Base-by-base conservation (phyloP, 1,139 yeast species). In the Nadsonia starkeyi-henricii region DNA sequence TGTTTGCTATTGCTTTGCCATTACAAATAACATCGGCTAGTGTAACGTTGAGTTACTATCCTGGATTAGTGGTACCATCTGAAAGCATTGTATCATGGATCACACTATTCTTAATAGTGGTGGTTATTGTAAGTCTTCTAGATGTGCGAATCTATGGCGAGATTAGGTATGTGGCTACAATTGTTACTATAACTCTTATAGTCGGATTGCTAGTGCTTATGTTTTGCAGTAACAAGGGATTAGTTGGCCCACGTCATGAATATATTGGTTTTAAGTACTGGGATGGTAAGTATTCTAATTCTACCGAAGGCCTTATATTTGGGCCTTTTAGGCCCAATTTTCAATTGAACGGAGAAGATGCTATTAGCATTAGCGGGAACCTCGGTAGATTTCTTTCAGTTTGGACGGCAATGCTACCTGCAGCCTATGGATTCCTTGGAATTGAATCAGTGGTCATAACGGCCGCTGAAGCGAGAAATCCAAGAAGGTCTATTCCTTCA, bases 1-100 rank as follows among this genome's bases (percentile, higher is more conserved):
- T 52, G 42, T 55, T 57, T 56, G 56, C 78, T 73, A 59, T 81
- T 60, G 70, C 79, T 50, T 77, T 84, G 18, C 83, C 88, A 37
- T 78, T 79, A 61, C 59, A 71, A 51, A 69, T 69, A 49, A 67
- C 67, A 41, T 83, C 84, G 0, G 80, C 79, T 26, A 72, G 81
- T 2, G 64, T 78, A 46, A 74, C 79, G 39, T n/a, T 33, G 17
- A 33, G 5, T 4, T 33, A 13, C 17, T 33, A 33, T n/a, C 39
- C 39, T n/a, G 39, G 17, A 13, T n/a, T 33, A 3, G 3, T 12
- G 5, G 39, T 13, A 33, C 39, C 39, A 8, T 8, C 39, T 15
- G 17, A 33, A 33, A 33, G 39, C 17, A n/a, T n/a, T 12, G 17
- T 33, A 13, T 15, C 39, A 3, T 33, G 39, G 39, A 33, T 33